A percentile compares a stretch with the other conserved stretches of the same genome.
Conservation (phyloP, 2,329 filamentous ascomycete genomes). For the Macrophomina tecta region DNA sequence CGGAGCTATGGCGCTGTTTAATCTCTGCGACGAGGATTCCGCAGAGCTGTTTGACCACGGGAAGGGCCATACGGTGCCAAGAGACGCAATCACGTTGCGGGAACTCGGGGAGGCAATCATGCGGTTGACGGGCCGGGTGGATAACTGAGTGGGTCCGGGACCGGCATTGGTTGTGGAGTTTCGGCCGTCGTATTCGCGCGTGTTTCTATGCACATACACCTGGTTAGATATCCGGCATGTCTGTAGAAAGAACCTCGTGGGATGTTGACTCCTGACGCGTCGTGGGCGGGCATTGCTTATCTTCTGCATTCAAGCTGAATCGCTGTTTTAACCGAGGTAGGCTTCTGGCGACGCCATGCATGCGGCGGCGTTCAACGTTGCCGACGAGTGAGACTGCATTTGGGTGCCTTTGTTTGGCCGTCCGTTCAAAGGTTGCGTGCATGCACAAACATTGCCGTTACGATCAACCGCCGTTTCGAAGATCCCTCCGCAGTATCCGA, state of each 20-base stretch:
- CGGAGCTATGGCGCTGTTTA: slow-evolving; percentile 66
- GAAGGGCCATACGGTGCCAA: slow-evolving; percentile 67
- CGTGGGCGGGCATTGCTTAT: background rate
- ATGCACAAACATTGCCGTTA: no score
- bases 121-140: slow-evolving; percentile 33
- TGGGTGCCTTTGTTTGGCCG: no score
- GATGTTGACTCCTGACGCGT: background rate
- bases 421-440: no score
- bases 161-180: background rate
- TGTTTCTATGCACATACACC: background rate
- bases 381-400: no score
- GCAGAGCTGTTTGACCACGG: slow-evolving; percentile 69
- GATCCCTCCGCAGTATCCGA: no score
- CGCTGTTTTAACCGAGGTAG: no score
- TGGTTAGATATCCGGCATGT: slow-evolving; percentile 7
- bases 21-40: slow-evolving; percentile 65
- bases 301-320: background rate
- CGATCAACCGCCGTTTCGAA: no score
- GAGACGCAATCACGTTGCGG: slow-evolving; percentile 39
- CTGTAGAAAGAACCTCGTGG: background rate
- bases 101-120: slow-evolving; percentile 40
- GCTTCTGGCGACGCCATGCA: no score
- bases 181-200: background rate
- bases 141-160: background rate
- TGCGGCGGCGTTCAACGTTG: no score